Evolutionary conservation across 2,329 filamentous ascomycete species (phyloP).

Genomic region (Calonectria crousiana): DNA sequence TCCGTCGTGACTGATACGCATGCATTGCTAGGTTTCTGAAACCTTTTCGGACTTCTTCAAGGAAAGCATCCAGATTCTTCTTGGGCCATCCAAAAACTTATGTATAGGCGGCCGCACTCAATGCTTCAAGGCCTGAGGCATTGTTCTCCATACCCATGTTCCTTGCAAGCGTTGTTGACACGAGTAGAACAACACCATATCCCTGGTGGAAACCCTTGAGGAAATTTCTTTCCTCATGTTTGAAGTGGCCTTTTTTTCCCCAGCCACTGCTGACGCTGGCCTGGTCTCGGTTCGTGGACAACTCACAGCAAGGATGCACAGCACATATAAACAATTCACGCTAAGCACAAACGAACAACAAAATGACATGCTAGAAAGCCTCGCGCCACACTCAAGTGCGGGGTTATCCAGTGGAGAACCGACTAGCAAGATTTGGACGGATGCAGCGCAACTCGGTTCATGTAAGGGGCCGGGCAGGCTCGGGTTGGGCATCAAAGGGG

Average conservation of each 20-base stretch:
- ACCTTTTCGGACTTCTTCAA: slow-evolving; percentile 40
- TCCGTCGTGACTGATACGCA: slow-evolving; percentile 43
- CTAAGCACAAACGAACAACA: background rate
- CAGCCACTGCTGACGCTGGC: no score
- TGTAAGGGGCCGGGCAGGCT: background rate
- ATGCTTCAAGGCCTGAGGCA: slow-evolving; percentile 38
- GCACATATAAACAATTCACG: background rate
- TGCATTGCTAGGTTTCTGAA: slow-evolving; percentile 42
- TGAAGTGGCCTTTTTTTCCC: background rate
- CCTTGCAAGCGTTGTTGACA: slow-evolving; percentile 42
- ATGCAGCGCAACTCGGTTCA: background rate
- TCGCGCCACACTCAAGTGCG: background rate
- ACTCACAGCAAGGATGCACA: background rate
- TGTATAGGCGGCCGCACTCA: slow-evolving; percentile 46
- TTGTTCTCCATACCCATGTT: slow-evolving; percentile 39
- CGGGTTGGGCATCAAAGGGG: background rate
- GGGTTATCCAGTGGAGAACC: background rate
- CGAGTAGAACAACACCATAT: background rate
- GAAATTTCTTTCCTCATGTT: background rate
- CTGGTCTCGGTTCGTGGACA: background rate
- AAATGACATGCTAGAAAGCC: background rate
- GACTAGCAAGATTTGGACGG: background rate
- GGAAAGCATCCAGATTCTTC: slow-evolving; percentile 42
- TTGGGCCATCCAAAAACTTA: slow-evolving; percentile 42
- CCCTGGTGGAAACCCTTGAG: background rate